Percentiles rank a stretch among this genome's conserved stretches.
These are phyloP conservation scores for Boletus reticuloceps DNA, from an alignment of 768 basidiomycete genomes.

Conservation along the genomic window DNA sequence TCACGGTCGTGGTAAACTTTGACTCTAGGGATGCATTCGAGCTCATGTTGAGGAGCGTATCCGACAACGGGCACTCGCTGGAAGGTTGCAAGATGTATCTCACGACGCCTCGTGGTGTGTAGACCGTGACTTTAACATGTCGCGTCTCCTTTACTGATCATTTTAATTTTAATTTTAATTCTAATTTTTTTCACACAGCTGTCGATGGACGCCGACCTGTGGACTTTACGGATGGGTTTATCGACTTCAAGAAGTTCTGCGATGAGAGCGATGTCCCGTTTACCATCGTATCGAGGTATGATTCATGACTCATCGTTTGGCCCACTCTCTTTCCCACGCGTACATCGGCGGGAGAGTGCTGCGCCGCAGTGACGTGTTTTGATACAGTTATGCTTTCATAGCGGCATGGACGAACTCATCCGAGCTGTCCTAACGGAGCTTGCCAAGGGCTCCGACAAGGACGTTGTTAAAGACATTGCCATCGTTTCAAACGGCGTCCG, in stretches of 20 bases:
- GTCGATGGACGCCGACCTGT: slow-evolving; percentile 8
- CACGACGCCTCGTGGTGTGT: slow-evolving; percentile 54
- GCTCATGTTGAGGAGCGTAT: slow-evolving; percentile 81
- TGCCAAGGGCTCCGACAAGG: slow-evolving; percentile 51
- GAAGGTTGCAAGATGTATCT: slow-evolving; percentile 83
- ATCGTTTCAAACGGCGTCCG: slow-evolving; percentile 94
- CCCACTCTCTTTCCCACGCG: slow-evolving; percentile 7
- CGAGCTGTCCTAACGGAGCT: slow-evolving; percentile 81
- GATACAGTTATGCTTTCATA: slow-evolving; percentile 28
- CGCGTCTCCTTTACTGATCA: neutral
- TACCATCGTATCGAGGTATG: slow-evolving; percentile 88
- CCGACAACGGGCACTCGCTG: slow-evolving; percentile 70
- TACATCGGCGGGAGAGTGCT: neutral
- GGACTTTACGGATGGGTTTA: slow-evolving; percentile 58
- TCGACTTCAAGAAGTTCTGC: slow-evolving; percentile 83
- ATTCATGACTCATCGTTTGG: neutral
- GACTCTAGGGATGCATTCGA: slow-evolving; percentile 76
- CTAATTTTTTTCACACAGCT: slow-evolving; percentile 6
- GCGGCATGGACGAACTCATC: slow-evolving; percentile 93
- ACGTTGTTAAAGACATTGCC: slow-evolving; percentile 72
- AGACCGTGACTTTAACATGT: neutral
- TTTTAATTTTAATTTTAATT: no score
- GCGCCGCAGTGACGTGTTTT: neutral
- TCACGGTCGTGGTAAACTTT: slow-evolving; percentile 18
- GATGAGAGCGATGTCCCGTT: slow-evolving; percentile 78